Base-by-base conservation (phyloP, 73 alveolate species). In the Paraurostyla sp. region DNA sequence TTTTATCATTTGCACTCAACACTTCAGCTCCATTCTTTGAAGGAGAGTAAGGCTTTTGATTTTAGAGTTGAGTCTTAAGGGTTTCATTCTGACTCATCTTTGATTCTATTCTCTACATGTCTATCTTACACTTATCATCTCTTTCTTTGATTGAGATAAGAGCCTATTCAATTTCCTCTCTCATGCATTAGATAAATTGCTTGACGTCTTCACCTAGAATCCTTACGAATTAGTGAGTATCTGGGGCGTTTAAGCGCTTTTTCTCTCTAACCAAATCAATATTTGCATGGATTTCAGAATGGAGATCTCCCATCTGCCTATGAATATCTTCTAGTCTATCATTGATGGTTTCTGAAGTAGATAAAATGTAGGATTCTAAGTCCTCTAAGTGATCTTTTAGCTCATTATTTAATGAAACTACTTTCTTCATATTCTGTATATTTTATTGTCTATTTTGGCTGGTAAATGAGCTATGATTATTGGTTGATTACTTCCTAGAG, bases 301-400 rank as follows among this genome's bases (percentile, higher is more conserved):
- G 65, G 30, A 73, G 51, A 27, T 73, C 86, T 23, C 54, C 68
- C 86, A 73, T 73, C 51, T 73, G 27, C 42, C 71, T 73, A 50
- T 73, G 86, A 48, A 73, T 73, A 50, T 73, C 71, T 36, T 73
- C 86, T 48, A 73, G 25, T 49, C 71, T 23, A 18, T 73, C 86
- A 27, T 73, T 73, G 6, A 73, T 73, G 3, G 49, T 15, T 38
- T 73, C 86, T 9, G 86, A 73, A 2, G 86, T 25, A 11, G 22
- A 13, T n/a, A 73, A 49, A n/a, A 73, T 73, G 46, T 48, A 45
- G 1, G 65, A 25, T 49, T 73, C 86, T 73, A 73, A 48, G 9
- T 45, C 71, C 29, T 73, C 86, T 29, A 73, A 73, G 36, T 49
- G 71, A 22, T 73, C 71, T 27, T 46, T 73, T 38, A 73, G 30